Conservation (phyloP, 2,329 filamentous ascomycete species). For the Sarocladiaceae sp. region DNA sequence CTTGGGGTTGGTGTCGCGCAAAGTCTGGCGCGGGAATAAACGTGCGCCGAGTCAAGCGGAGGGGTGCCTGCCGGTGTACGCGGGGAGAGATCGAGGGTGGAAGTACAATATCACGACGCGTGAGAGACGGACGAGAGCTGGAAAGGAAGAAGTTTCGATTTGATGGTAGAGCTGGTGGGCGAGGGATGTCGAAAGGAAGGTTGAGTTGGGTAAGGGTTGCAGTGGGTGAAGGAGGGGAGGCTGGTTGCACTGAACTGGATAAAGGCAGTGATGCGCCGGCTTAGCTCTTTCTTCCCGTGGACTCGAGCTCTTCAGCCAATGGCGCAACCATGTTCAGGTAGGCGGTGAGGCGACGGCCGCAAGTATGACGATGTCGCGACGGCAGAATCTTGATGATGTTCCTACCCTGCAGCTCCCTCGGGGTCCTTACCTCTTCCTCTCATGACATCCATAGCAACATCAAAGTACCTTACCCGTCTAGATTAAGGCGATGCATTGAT, state of each 20-base stretch:
- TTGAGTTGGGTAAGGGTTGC: background rate
- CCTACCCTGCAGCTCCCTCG: background rate
- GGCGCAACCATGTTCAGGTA: too few relatives aligned
- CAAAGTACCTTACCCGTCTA: too few relatives aligned
- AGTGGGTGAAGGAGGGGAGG: conserved; percentile 2
- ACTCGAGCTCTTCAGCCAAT: background rate
- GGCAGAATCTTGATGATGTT: background rate
- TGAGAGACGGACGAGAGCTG: background rate
- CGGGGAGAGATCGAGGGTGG: background rate
- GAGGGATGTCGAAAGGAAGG: background rate
- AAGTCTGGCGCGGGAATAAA: background rate
- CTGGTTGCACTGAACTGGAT: background rate
- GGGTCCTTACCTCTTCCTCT: background rate
- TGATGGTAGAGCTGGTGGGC: background rate
- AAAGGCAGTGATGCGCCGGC: conserved; percentile 4
- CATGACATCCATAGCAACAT: too few relatives aligned
- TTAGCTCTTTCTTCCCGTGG: background rate
- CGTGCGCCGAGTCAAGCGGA: conserved; percentile 2
- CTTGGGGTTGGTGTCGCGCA: background rate
- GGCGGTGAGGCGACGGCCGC: background rate
- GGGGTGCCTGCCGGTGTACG: conserved; percentile 1
- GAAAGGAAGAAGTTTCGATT: background rate
- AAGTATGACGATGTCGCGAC: background rate
- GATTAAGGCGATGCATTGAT: too few relatives aligned
- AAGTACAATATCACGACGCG: conserved; percentile 1